Evolutionary conservation across 1,139 yeast species (phyloP), one percentile per base, ranked within the genome.

Genomic region (Blastobotrys ciferrii): DNA sequence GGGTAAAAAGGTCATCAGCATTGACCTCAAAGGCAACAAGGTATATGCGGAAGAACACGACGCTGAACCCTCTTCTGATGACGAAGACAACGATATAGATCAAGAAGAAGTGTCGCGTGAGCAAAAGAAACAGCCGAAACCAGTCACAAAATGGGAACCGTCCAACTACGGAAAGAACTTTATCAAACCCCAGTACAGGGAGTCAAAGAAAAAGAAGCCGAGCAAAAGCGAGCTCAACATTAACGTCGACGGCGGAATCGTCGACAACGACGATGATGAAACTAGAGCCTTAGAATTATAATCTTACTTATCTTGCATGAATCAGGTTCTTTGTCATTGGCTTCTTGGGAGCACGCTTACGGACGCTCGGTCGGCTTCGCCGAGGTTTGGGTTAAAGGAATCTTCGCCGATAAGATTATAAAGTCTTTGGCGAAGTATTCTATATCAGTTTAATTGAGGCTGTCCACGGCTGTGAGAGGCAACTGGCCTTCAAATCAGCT

Each of bases 1-100:
- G 43, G 91, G 91, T 2, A 81, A 80, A 51, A 80, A 78, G 50
- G 84, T 85, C 1, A 73, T 92, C 43, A 88, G 86, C 56, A 82
- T 92, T 77, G 81, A 84, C 17, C 81, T 92, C 17, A 75, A 77
- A 45, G 84, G 91, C 56, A 96, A 96, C n/a, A 86, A 87, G 62
- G 95, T 84, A 2, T 62, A 58, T 35, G 51, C 53, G 43, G 42
- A 70, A 3, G 60, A 73, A 45, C 61, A 64, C 32, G 75, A 70
- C 45, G 45, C 44, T 13, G 58, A 52, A n/a, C 20, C 18, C 43
- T 17, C 48, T 4, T 51, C 38, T 1, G 50, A 37, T 2, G 60
- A 56, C 4, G 58, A 51, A 11, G 58, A 56, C 3, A 61, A 54
- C 2, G 51, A 47, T 11, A 53, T 54, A 25, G 53, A 12, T 54